Evolutionary conservation across 1,284 basidiomycete genomes (phyloP).

Genomic region (Moesziomyces parantarcticus): DNA sequence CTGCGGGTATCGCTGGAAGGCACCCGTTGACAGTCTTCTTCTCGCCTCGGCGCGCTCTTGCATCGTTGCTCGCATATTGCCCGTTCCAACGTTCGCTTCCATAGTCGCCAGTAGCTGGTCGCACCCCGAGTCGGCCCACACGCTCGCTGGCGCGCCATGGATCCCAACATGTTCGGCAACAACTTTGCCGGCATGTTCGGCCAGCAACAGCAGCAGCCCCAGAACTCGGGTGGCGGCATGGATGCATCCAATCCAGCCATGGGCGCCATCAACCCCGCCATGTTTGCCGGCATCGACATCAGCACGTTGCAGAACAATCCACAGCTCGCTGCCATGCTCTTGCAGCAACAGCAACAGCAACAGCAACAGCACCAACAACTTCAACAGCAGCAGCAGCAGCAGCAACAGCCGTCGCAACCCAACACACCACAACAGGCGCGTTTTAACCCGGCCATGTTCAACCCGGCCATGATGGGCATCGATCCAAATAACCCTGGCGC

Average conservation of each 20-base stretch:
- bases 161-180: conserved; percentile 54
- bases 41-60: neutral
- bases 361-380: conserved; percentile 37
- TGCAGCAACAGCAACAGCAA: conserved; percentile 40
- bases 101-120: conserved; percentile 20
- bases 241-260: conserved; percentile 28
- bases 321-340: conserved; percentile 30
- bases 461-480: conserved; percentile 39
- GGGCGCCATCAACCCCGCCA: conserved; percentile 45
- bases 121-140: conserved; percentile 27
- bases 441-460: conserved; percentile 39
- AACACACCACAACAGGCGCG: conserved; percentile 32
- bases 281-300: conserved; percentile 45
- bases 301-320: conserved; percentile 45
- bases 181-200: conserved; percentile 50
- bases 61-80: too few relatives aligned
- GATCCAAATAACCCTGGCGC: conserved; percentile 32
- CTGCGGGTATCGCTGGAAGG: too few relatives aligned
- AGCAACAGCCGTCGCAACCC: conserved; percentile 28
- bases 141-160: conserved; percentile 36
- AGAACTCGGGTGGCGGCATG: conserved; percentile 22
- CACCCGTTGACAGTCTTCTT: too few relatives aligned
- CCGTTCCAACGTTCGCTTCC: neutral
- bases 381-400: conserved; percentile 39
- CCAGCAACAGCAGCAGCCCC: conserved; percentile 41